Percentiles rank a stretch among this genome's conserved stretches.
These are phyloP conservation scores for Fusarium sambucinum DNA, from an alignment of 2,329 filamentous ascomycete species.

Conservation along the genomic window DNA sequence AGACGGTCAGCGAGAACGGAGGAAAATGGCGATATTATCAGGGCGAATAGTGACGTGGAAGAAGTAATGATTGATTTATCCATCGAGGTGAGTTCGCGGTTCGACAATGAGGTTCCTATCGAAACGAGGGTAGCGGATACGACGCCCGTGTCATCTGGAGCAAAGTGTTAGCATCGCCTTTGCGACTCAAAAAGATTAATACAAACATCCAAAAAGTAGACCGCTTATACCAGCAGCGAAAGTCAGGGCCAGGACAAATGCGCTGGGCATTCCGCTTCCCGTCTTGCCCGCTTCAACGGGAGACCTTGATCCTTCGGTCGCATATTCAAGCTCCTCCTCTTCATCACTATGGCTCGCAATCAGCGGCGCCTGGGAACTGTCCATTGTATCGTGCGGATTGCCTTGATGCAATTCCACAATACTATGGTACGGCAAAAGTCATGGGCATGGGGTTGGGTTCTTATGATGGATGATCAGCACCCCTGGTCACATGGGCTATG, in stretches of 20 bases:
- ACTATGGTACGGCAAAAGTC: slow-evolving; percentile 17
- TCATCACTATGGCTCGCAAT: slow-evolving; percentile 51
- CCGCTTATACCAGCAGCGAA: slow-evolving; percentile 75
- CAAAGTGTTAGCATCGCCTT: slow-evolving; percentile 14
- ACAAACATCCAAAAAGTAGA: slow-evolving; percentile 75
- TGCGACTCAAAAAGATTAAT: not conserved
- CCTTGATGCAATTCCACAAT: slow-evolving; percentile 29
- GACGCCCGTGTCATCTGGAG: slow-evolving; percentile 73
- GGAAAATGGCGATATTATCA: slow-evolving; percentile 72
- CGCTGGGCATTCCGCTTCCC: slow-evolving; percentile 53
- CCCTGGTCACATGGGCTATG: slow-evolving; percentile 43
- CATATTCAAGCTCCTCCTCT: slow-evolving; percentile 53
- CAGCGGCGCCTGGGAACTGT: slow-evolving; percentile 55
- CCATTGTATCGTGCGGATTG: slow-evolving; percentile 46
- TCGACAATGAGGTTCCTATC: slow-evolving; percentile 69
- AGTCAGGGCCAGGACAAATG: slow-evolving; percentile 72
- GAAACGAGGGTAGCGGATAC: slow-evolving; percentile 77
- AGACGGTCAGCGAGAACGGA: slow-evolving; percentile 72
- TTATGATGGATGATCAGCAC: slow-evolving; percentile 44
- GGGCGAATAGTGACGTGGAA: slow-evolving; percentile 75
- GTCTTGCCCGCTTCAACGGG: slow-evolving; percentile 49
- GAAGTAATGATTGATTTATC: slow-evolving; percentile 79
- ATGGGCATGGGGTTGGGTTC: slow-evolving; percentile 12
- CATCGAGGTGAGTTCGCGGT: slow-evolving; percentile 67
- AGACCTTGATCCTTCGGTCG: slow-evolving; percentile 40